These are phyloP conservation scores for Entelexis sorbosivorans DNA, from an alignment of 1,139 yeast genomes.

Conservation along the genomic window DNA sequence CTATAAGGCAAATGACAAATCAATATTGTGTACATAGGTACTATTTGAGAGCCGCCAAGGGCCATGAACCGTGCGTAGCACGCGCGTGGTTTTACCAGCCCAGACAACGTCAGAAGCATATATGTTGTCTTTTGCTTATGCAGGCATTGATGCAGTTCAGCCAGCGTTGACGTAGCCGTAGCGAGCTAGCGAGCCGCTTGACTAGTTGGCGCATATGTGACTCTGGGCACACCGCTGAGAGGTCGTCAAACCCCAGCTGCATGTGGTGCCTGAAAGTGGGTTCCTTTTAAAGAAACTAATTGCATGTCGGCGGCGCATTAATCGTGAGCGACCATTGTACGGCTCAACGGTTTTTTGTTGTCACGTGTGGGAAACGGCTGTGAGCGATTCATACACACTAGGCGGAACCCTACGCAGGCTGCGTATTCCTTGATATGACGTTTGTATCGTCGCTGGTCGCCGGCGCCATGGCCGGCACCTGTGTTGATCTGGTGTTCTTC, in stretches of 20 bases:
- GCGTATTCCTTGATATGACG: constrained; percentile 9
- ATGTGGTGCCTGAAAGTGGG: no score
- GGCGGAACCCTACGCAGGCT: not conserved
- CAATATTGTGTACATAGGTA: not conserved
- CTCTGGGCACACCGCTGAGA: no score
- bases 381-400: not conserved
- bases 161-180: no score
- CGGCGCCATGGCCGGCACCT: constrained; percentile 94
- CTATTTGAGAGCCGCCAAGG: not conserved
- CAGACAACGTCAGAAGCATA: no score
- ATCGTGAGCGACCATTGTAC: not conserved
- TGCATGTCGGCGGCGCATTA: not conserved
- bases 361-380: not conserved
- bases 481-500: constrained; percentile 86
- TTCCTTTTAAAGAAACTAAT: no score
- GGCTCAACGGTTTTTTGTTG: not conserved
- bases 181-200: no score
- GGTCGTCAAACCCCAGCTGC: no score
- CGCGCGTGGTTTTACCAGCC: no score
- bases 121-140: no score
- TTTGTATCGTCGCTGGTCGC: constrained; percentile 35
- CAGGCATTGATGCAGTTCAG: no score
- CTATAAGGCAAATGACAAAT: constrained; percentile 1
- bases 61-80: no score
- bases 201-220: no score